phyloP scores from a whole-genome alignment of 495 filamentous ascomycete species.

The Echria macrotheca region DNA sequence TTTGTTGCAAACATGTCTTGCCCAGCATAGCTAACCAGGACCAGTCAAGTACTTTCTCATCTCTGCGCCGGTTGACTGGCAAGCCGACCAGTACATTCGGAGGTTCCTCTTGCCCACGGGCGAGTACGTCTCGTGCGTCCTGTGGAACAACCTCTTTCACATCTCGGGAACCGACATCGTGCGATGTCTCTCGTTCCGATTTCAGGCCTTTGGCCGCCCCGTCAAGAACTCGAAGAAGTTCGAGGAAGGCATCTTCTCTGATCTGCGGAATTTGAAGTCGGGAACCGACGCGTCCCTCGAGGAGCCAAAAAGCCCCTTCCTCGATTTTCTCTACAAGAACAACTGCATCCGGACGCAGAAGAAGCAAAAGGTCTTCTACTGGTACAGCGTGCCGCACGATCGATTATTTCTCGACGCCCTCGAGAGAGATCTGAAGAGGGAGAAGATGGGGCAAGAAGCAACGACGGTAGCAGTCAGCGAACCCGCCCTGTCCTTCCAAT shows the following conservation, averaged over 20 bases:
- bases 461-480: constrained; percentile 95
- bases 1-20: constrained; percentile 13
- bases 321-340: constrained; percentile 99
- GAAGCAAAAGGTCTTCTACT: constrained; percentile 99
- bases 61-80: constrained; percentile 97
- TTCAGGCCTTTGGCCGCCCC: constrained; percentile 95
- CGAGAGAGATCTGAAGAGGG: constrained; percentile 94
- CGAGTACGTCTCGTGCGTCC: constrained; percentile 96
- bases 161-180: constrained; percentile 99
- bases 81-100: constrained; percentile 90
- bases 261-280: constrained; percentile 94
- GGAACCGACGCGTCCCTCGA: constrained; percentile 98
- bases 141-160: constrained; percentile 98
- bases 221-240: constrained; percentile 99
- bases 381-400: constrained; percentile 99
- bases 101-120: constrained; percentile 92
- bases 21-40: constrained; percentile 11
- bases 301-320: constrained; percentile 96
- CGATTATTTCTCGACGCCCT: constrained; percentile 94
- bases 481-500: constrained; percentile 95
- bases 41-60: constrained; percentile 99
- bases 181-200: constrained; percentile 94
- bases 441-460: constrained; percentile 98
- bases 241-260: constrained; percentile 98
- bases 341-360: constrained; percentile 99